Conservation (phyloP, 2,329 filamentous ascomycete genomes). For the Amauroascus niger region DNA sequence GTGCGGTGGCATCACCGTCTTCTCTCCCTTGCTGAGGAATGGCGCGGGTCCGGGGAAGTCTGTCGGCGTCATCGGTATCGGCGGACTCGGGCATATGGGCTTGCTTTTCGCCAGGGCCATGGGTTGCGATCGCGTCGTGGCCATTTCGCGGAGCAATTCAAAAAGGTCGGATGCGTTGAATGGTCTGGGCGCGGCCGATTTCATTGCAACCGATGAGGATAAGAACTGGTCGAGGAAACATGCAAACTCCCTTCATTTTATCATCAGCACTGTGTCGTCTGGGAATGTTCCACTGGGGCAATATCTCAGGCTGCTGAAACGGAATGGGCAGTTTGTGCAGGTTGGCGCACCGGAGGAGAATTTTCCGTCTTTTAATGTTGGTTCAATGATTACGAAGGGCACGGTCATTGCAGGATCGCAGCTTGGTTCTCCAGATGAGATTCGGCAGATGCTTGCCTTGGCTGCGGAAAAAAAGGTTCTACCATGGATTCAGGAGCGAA, state of each 20-base stretch:
- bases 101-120: constrained; percentile 62
- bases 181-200: constrained; percentile 45
- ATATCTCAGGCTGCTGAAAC: constrained; percentile 52
- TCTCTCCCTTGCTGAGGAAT: constrained; percentile 56
- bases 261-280: constrained; percentile 49
- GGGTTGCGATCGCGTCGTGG: constrained; percentile 53
- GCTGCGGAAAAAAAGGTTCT: constrained; percentile 35
- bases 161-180: constrained; percentile 46
- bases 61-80: constrained; percentile 63
- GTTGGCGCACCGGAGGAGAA: constrained; percentile 56
- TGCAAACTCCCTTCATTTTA: constrained; percentile 44
- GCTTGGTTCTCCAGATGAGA: constrained; percentile 37
- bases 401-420: constrained; percentile 43
- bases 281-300: constrained; percentile 53
- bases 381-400: constrained; percentile 50
- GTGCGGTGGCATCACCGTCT: constrained; percentile 68
- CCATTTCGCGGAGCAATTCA: constrained; percentile 43
- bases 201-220: constrained; percentile 50
- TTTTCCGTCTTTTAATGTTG: constrained; percentile 46
- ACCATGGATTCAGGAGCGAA: constrained; percentile 36
- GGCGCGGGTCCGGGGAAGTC: constrained; percentile 59
- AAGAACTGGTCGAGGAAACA: constrained; percentile 44
- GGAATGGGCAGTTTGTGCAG: constrained; percentile 54
- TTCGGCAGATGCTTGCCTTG: constrained; percentile 36
- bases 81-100: constrained; percentile 64